Evolutionary conservation across 179 eudicot species (phyloP).

Genomic region (Spinacia oleracea): DNA sequence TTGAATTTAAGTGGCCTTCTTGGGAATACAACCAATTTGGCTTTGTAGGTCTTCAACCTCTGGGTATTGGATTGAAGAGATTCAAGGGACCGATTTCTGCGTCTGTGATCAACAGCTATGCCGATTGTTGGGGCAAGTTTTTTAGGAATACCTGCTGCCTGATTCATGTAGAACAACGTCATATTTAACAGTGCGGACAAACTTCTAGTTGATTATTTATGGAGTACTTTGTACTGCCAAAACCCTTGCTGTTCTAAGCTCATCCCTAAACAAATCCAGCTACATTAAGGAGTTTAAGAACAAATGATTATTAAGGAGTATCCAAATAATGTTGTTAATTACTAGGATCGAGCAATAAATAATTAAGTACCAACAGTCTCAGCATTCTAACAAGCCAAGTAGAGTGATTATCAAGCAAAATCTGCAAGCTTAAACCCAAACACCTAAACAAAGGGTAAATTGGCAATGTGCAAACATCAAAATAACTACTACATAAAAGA

Average conservation of each 20-base stretch:
- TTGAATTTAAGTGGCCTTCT: slow-evolving; percentile 59
- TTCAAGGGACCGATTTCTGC: slow-evolving; percentile 68
- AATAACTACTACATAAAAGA: neutral
- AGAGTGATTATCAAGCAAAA: neutral
- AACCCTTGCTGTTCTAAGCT: neutral
- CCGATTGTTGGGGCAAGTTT: slow-evolving; percentile 84
- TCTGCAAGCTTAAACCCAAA: neutral
- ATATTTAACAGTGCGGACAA: neutral
- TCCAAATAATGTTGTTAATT: too few relatives aligned
- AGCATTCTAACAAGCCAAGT: neutral
- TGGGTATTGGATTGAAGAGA: slow-evolving; percentile 63
- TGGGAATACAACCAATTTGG: slow-evolving; percentile 86
- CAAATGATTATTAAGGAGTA: too few relatives aligned
- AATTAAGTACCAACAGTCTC: neutral
- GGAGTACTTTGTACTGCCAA: too few relatives aligned
- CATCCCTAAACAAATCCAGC: neutral
- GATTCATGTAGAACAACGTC: neutral
- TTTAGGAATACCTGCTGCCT: slow-evolving; percentile 77
- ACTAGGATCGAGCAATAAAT: neutral
- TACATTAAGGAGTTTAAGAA: too few relatives aligned
- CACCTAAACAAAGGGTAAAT: neutral
- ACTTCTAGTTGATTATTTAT: neutral
- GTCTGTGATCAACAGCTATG: slow-evolving; percentile 73
- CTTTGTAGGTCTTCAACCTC: slow-evolving; percentile 81
- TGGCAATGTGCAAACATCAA: neutral